phyloP scores from a whole-genome alignment of 1,284 basidiomycete genomes.

The Apiotrichum porosum region DNA sequence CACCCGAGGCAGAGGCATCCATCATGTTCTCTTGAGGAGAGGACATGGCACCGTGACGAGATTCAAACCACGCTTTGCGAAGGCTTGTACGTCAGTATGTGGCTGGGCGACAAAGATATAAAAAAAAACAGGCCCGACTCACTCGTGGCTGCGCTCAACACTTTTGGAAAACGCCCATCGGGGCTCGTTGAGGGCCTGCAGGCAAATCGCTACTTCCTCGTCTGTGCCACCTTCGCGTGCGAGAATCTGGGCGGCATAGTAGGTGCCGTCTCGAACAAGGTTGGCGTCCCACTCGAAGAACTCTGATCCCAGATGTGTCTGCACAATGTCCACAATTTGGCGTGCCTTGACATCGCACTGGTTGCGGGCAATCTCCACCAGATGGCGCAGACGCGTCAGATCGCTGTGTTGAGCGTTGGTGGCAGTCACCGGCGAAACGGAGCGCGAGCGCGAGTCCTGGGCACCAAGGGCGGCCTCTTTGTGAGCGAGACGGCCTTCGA shows the following conservation, averaged over 20 bases:
- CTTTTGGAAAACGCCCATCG: conserved; percentile 72
- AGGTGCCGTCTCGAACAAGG: conserved; percentile 60
- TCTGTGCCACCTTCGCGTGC: conserved; percentile 57
- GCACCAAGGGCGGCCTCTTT: no score
- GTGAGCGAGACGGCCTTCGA: conserved; percentile 42
- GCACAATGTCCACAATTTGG: conserved; percentile 57
- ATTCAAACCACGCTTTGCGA: neutral
- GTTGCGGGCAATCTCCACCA: conserved; percentile 56
- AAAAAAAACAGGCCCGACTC: neutral
- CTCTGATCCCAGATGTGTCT: conserved; percentile 37
- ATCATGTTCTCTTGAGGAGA: neutral
- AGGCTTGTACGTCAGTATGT: neutral
- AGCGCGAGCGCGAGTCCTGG: neutral
- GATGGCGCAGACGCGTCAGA: conserved; percentile 37
- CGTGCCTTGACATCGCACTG: conserved; percentile 51
- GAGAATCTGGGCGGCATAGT: conserved; percentile 68
- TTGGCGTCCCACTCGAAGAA: conserved; percentile 78
- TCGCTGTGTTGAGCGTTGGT: conserved; percentile 1
- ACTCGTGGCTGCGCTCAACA: conserved; percentile 55
- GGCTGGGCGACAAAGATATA: neutral
- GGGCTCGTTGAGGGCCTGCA: conserved; percentile 68
- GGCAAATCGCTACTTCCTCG: conserved; percentile 65
- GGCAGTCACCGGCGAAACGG: conserved; percentile 1
- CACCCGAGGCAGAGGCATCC: neutral
- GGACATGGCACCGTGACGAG: neutral